These are phyloP conservation scores for California macrophylla DNA, from an alignment of 441 rosid species.

Conservation along the genomic window DNA sequence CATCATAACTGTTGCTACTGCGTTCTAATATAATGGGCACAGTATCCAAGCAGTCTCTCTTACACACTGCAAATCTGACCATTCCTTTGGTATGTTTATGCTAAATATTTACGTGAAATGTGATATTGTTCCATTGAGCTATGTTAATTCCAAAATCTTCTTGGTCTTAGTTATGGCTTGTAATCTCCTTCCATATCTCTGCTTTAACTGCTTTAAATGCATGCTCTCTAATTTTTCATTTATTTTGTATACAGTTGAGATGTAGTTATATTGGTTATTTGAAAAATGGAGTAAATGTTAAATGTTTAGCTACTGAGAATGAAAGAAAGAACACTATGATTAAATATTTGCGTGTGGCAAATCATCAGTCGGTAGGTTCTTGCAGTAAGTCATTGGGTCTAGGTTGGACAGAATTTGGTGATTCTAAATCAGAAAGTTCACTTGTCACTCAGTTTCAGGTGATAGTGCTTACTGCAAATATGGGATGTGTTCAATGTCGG, in stretches of 20 bases:
- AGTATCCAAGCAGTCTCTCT: background rate
- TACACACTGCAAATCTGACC: background rate
- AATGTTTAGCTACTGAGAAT: background rate
- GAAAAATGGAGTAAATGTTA: background rate
- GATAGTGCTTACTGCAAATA: background rate
- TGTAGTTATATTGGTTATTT: too few relatives aligned
- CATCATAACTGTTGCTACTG: background rate
- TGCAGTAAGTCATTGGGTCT: too few relatives aligned
- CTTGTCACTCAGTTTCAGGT: slow-evolving; percentile 7
- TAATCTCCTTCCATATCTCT: background rate
- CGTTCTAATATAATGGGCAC: background rate
- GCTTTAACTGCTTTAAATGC: background rate
- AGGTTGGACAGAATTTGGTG: too few relatives aligned
- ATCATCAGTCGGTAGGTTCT: too few relatives aligned
- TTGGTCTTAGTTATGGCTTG: background rate
- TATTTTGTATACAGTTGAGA: too few relatives aligned
- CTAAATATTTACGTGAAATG: background rate
- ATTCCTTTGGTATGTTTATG: slow-evolving; percentile 1
- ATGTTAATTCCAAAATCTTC: background rate
- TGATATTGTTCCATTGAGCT: background rate
- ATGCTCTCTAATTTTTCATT: background rate
- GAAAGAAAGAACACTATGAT: background rate
- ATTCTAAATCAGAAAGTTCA: too few relatives aligned
- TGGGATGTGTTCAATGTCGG: background rate
- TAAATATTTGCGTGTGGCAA: too few relatives aligned